Evolutionary conservation across 169 alveolate species (phyloP).

Genomic region (Plasmodium cynomolgi): DNA sequence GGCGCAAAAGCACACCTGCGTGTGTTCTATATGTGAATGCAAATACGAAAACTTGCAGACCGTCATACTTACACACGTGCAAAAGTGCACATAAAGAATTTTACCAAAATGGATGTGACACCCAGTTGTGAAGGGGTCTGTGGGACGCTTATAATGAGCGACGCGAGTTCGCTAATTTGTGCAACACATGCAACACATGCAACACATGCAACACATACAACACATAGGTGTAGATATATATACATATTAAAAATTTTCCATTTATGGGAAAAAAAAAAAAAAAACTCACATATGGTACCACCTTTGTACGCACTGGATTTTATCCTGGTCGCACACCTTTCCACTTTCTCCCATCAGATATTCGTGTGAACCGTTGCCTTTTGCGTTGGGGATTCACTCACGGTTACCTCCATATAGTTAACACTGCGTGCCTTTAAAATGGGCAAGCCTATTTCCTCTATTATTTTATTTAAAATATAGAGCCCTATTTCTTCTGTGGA

Average conservation of each 20-base stretch:
- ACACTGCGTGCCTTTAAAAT: conserved; percentile 34
- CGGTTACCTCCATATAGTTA: conserved; percentile 32
- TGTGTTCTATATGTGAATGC: neutral
- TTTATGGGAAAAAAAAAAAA: too few relatives aligned
- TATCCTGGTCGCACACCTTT: neutral
- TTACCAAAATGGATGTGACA: neutral
- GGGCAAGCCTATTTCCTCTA: conserved; percentile 47
- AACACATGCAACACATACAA: neutral
- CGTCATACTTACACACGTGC: neutral
- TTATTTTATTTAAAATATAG: conserved; percentile 21
- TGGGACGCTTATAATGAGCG: neutral
- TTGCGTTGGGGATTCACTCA: conserved; percentile 72
- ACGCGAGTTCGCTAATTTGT: neutral
- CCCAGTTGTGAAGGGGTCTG: neutral
- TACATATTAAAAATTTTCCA: neutral
- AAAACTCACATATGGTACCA: neutral
- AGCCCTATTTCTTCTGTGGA: conserved; percentile 72
- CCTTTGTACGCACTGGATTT: neutral
- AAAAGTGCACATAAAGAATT: neutral
- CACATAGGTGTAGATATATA: neutral
- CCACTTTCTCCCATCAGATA: neutral
- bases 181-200: neutral
- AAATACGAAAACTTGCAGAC: neutral
- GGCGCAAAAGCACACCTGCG: neutral
- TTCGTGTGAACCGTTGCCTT: conserved; percentile 37